Percentiles rank a stretch among this genome's conserved stretches.
Evolutionary conservation across 2,329 filamentous ascomycete species (phyloP).

Genomic region (Cercospora sp.): DNA sequence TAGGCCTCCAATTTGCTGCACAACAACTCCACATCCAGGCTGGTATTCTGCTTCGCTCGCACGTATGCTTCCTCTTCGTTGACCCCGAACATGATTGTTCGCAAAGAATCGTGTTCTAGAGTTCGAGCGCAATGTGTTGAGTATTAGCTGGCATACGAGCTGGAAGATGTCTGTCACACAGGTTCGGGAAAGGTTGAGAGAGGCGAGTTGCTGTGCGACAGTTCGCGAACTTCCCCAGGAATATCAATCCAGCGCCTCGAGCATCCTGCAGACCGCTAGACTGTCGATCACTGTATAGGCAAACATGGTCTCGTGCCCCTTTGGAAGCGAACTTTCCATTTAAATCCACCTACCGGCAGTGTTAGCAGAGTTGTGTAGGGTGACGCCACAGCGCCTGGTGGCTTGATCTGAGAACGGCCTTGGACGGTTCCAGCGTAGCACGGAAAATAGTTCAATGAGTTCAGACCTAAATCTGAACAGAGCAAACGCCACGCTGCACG

Average conservation of each 20-base stretch:
- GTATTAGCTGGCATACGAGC: not conserved
- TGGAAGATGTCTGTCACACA: not conserved
- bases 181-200: not conserved
- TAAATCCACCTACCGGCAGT: slow-evolving; percentile 1
- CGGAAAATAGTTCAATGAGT: slow-evolving; percentile 1
- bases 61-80: not conserved
- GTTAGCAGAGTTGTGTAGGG: slow-evolving; percentile 4
- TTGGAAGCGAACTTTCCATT: not conserved
- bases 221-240: not conserved
- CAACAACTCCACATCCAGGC: slow-evolving; percentile 22
- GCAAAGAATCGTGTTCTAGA: not conserved
- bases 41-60: not conserved
- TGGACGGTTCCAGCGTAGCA: slow-evolving; percentile 6
- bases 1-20: slow-evolving; percentile 27
- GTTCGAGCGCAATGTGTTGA: not conserved
- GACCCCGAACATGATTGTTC: not conserved
- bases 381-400: slow-evolving; percentile 1
- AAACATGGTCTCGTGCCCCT: slow-evolving; percentile 8
- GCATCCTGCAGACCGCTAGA: slow-evolving; percentile 7
- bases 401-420: slow-evolving; percentile 1
- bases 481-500: slow-evolving; percentile 2
- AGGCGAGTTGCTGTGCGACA: not conserved
- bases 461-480: not conserved
- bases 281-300: slow-evolving; percentile 5
- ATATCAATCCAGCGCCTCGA: not conserved